These are phyloP conservation scores for Diutina neorugosa DNA, from an alignment of 1,139 yeast genomes.

Conservation along the genomic window DNA sequence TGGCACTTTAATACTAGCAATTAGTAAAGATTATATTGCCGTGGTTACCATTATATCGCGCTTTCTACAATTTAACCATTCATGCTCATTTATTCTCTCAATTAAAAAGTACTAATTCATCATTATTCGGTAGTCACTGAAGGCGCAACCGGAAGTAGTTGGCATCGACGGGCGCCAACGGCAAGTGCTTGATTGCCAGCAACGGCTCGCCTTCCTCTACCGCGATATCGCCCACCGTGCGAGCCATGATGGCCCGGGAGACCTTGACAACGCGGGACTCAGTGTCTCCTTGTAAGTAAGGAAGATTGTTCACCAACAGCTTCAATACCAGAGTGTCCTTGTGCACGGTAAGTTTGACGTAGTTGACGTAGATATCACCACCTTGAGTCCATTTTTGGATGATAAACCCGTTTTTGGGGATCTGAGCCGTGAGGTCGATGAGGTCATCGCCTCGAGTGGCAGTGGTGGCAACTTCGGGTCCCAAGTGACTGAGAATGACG, in stretches of 20 bases:
- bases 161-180: background rate
- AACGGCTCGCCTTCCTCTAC: background rate
- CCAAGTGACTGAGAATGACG: background rate
- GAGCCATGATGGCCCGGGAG: background rate
- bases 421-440: background rate
- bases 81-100: background rate
- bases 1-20: no score
- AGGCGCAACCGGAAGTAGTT: slow-evolving; percentile 1
- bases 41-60: no score
- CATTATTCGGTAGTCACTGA: background rate
- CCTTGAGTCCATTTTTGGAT: background rate
- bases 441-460: background rate
- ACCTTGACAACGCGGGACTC: background rate
- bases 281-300: background rate
- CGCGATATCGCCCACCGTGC: background rate
- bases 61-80: no score
- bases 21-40: no score
- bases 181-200: background rate
- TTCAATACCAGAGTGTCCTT: background rate
- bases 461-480: slow-evolving; percentile 2
- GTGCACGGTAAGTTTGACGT: background rate
- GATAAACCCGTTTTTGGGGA: background rate
- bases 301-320: background rate
- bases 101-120: no score
- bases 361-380: background rate